phyloP scores from a whole-genome alignment of 495 filamentous ascomycete species.

The Schizothecium vesticola region DNA sequence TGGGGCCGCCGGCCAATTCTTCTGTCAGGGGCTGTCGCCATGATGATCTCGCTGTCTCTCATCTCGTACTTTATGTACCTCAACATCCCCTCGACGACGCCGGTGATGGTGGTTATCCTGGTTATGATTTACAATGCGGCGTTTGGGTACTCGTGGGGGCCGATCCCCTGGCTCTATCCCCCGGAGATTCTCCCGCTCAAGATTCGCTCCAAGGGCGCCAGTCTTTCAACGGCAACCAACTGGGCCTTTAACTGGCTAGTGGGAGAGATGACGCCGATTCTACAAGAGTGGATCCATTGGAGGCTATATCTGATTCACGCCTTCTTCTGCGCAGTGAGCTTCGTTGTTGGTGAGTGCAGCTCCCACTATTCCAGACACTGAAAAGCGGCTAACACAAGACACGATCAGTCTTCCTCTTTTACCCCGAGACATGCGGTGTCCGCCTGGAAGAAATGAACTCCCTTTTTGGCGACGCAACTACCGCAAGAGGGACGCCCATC shows the following conservation, averaged over 20 bases:
- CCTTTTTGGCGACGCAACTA: slow-evolving; percentile 84
- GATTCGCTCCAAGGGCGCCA: slow-evolving; percentile 95
- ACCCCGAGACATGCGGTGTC: slow-evolving; percentile 93
- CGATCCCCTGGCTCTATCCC: slow-evolving; percentile 96
- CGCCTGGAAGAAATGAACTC: slow-evolving; percentile 93
- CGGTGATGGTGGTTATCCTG: slow-evolving; percentile 79
- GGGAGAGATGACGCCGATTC: slow-evolving; percentile 85
- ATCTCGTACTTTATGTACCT: slow-evolving; percentile 97
- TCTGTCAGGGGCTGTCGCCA: slow-evolving; percentile 82
- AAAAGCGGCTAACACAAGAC: slow-evolving; percentile 18
- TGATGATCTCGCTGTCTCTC: slow-evolving; percentile 82
- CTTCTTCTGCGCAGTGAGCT: slow-evolving; percentile 94
- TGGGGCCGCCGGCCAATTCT: slow-evolving; percentile 90
- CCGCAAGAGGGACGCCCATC: slow-evolving; percentile 54
- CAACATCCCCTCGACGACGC: slow-evolving; percentile 69
- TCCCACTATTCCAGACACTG: not conserved
- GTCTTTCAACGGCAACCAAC: slow-evolving; percentile 91
- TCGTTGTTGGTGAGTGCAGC: slow-evolving; percentile 78
- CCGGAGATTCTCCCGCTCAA: slow-evolving; percentile 96
- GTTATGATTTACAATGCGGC: slow-evolving; percentile 99
- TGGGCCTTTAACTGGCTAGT: slow-evolving; percentile 99
- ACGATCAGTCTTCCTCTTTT: slow-evolving; percentile 80
- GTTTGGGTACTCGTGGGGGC: slow-evolving; percentile 98
- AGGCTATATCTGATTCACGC: slow-evolving; percentile 90
- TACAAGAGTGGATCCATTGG: slow-evolving; percentile 89